Evolutionary conservation across 495 filamentous ascomycete genomes (phyloP).

Genomic region (Endocarpon pusillum): DNA sequence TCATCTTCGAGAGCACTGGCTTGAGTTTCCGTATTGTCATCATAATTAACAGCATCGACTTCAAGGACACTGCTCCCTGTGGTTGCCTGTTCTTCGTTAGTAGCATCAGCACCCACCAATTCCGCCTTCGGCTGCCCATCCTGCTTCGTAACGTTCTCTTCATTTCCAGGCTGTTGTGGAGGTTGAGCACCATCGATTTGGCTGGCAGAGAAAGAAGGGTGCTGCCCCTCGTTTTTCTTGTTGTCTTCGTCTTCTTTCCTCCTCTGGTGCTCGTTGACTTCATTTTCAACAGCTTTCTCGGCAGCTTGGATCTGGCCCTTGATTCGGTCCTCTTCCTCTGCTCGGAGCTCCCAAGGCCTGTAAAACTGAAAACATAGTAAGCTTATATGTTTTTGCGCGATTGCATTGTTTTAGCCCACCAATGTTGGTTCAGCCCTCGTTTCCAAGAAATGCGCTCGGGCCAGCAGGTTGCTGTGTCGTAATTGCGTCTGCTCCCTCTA

Average conservation of each 20-base stretch:
- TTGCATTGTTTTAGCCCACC: conserved; percentile 34
- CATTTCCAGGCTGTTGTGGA: no score
- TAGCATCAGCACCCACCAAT: conserved; percentile 5
- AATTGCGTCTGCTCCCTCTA: conserved; percentile 49
- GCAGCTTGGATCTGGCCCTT: conserved; percentile 40
- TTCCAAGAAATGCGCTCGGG: conserved; percentile 55
- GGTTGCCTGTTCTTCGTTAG: conserved; percentile 5
- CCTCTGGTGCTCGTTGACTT: conserved; percentile 17
- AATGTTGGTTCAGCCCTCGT: conserved; percentile 61
- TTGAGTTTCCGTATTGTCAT: no score
- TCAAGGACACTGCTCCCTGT: no score
- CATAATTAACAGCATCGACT: conserved; percentile 9
- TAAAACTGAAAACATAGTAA: conserved; percentile 49
- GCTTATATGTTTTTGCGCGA: conserved; percentile 4
- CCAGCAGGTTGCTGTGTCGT: conserved; percentile 53
- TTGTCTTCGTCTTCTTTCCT: conserved; percentile 10
- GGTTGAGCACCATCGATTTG: conserved; percentile 9
- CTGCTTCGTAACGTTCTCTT: no score
- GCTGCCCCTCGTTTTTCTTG: no score
- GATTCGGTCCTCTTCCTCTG: conserved; percentile 44
- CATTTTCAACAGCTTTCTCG: conserved; percentile 30
- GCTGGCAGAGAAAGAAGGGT: no score
- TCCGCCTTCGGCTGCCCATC: not conserved
- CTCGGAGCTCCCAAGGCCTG: conserved; percentile 63
- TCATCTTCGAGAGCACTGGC: conserved; percentile 1